Percentiles rank a stretch among this genome's conserved stretches.
These are phyloP conservation scores for Fusarium pseudonygamai DNA, from an alignment of 2,329 filamentous ascomycete species.

Conservation along the genomic window DNA sequence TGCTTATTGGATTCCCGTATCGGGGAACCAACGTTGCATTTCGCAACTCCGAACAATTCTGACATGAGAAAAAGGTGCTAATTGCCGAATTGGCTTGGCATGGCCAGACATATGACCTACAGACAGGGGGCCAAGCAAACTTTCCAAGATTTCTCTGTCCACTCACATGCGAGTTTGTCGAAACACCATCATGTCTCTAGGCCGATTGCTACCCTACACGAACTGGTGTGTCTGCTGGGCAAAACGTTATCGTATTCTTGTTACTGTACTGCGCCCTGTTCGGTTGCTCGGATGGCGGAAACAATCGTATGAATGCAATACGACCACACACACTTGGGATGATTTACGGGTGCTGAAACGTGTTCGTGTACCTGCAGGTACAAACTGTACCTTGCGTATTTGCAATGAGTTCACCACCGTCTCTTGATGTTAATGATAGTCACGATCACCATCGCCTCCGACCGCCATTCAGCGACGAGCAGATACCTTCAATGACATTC, in stretches of 20 bases:
- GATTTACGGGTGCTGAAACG: neutral
- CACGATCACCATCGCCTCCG: slow-evolving; percentile 27
- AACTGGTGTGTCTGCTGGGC: neutral
- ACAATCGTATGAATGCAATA: neutral
- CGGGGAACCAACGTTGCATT: slow-evolving; percentile 21
- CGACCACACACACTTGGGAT: neutral
- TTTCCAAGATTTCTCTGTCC: slow-evolving; percentile 11
- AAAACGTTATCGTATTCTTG: slow-evolving; percentile 21
- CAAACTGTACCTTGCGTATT: slow-evolving; percentile 2
- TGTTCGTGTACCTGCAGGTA: slow-evolving; percentile 22
- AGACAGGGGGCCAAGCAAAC: slow-evolving; percentile 14
- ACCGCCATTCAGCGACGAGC: neutral
- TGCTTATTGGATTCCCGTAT: slow-evolving; percentile 1
- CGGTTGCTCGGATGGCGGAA: slow-evolving; percentile 3
- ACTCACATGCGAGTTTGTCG: slow-evolving; percentile 23
- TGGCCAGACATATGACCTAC: slow-evolving; percentile 10
- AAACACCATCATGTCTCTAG: slow-evolving; percentile 12
- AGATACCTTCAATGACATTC: slow-evolving; percentile 13
- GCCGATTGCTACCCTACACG: slow-evolving; percentile 27
- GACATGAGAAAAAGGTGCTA: neutral
- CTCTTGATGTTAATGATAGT: slow-evolving; percentile 10
- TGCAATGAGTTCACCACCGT: slow-evolving; percentile 5
- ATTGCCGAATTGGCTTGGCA: slow-evolving; percentile 20
- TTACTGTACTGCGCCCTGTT: slow-evolving; percentile 14
- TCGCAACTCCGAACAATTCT: slow-evolving; percentile 4